Evolutionary conservation across 495 filamentous ascomycete genomes (phyloP).

Genomic region (Staphylotrichum tortipilum): DNA sequence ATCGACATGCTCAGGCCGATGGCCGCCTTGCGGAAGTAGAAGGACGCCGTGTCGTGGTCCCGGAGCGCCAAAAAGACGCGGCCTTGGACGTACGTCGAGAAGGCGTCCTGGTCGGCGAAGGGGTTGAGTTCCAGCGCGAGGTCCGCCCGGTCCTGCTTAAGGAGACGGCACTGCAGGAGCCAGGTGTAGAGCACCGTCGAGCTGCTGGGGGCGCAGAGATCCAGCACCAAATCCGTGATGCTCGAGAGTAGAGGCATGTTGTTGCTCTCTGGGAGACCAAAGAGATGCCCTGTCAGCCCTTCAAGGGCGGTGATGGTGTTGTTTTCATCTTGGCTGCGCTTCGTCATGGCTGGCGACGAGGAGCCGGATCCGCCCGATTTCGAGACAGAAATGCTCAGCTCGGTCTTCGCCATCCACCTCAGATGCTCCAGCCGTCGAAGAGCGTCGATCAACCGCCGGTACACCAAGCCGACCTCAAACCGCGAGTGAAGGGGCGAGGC

Average conservation of each 20-base stretch:
- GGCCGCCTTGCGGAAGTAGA: conserved; percentile 73
- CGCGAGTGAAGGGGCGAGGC: conserved; percentile 45
- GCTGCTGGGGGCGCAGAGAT: conserved; percentile 46
- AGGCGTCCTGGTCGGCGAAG: conserved; percentile 55
- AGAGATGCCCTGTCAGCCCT: conserved; percentile 41
- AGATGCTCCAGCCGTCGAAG: conserved; percentile 70
- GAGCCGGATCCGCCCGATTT: conserved; percentile 28
- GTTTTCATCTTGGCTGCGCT: conserved; percentile 31
- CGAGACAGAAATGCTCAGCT: conserved; percentile 33
- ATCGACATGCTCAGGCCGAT: conserved; percentile 55
- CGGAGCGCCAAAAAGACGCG: conserved; percentile 66
- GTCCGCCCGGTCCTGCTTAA: conserved; percentile 60
- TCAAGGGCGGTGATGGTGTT: conserved; percentile 43
- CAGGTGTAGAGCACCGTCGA: conserved; percentile 41
- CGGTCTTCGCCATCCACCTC: conserved; percentile 65
- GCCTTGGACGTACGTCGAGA: conserved; percentile 80
- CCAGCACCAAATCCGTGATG: conserved; percentile 45
- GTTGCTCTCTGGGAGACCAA: conserved; percentile 33
- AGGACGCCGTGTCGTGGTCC: conserved; percentile 62
- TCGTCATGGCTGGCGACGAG: conserved; percentile 18
- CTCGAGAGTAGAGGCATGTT: conserved; percentile 32
- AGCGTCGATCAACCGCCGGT: conserved; percentile 53
- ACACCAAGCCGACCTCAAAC: conserved; percentile 62
- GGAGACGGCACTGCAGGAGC: conserved; percentile 60
- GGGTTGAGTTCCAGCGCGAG: conserved; percentile 67